Conservation (phyloP, 371 early-diverging fungal species). For the Saksenaea vasiformis region DNA sequence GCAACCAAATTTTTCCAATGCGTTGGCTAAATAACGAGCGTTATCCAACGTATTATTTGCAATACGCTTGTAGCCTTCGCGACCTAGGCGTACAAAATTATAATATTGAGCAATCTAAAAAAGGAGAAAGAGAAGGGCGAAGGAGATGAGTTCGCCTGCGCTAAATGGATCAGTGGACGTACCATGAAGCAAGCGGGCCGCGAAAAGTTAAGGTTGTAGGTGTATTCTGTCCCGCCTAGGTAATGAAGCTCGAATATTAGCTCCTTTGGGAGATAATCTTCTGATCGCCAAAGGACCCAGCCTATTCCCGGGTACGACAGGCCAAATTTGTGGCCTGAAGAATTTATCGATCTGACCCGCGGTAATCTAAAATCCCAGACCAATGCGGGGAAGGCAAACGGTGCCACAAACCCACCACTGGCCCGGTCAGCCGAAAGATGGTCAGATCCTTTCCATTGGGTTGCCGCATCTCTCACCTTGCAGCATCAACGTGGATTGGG, state of each 20-base stretch:
- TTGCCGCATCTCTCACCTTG: conserved; percentile 26
- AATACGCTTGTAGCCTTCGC: conserved; percentile 62
- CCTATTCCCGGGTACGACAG: conserved; percentile 69
- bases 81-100: conserved; percentile 70
- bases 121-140: neutral
- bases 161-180: neutral
- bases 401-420: conserved; percentile 73
- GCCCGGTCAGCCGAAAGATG: neutral
- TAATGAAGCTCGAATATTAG: conserved; percentile 72
- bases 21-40: conserved; percentile 55
- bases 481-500: conserved; percentile 75
- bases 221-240: conserved; percentile 57
- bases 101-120: conserved; percentile 69
- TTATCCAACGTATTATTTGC: conserved; percentile 53
- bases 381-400: conserved; percentile 67
- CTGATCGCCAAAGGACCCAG: conserved; percentile 69
- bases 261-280: conserved; percentile 63
- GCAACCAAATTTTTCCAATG: conserved; percentile 52
- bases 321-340: conserved; percentile 73
- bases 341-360: conserved; percentile 64
- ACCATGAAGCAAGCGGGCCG: conserved; percentile 64
- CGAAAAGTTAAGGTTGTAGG: conserved; percentile 74
- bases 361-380: conserved; percentile 69
- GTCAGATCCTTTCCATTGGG: neutral
- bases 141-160: neutral